Percentiles rank a stretch among this genome's conserved stretches.
These are phyloP conservation scores for Trichopus zeylanicus DNA, from an alignment of 116 monocot genomes.

Conservation along the genomic window DNA sequence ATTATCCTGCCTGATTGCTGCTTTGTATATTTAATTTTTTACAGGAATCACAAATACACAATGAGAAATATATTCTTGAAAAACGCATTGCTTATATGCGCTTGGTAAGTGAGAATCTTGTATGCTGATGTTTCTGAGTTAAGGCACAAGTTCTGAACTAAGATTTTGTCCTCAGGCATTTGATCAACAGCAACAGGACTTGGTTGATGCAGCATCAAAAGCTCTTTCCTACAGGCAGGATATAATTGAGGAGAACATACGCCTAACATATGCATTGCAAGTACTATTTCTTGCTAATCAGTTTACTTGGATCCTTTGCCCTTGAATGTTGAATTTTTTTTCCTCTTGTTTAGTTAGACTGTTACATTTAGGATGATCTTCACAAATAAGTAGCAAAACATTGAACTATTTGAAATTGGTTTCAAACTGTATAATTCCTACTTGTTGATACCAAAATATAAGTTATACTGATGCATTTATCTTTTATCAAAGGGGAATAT, in stretches of 20 bases:
- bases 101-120: constrained; percentile 39
- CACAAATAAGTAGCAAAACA: background rate
- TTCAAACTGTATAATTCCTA: no score
- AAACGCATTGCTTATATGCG: constrained; percentile 97
- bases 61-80: constrained; percentile 79
- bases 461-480: background rate
- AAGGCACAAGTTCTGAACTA: background rate
- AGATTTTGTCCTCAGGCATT: constrained; percentile 59
- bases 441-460: no score
- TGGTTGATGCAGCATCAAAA: constrained; percentile 96
- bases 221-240: constrained; percentile 97
- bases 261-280: constrained; percentile 86
- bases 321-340: background rate
- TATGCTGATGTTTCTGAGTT: background rate
- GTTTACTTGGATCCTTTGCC: constrained; percentile 3
- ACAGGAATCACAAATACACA: constrained; percentile 78
- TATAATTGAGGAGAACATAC: constrained; percentile 97
- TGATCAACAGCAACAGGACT: constrained; percentile 95
- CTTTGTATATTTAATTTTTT: background rate
- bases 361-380: background rate
- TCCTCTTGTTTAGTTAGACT: background rate
- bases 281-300: constrained; percentile 33
- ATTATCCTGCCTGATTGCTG: background rate
- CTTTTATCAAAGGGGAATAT: background rate
- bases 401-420: background rate